Evolutionary conservation across 73 alveolate genomes (phyloP), one percentile per base, ranked within the genome.

Genomic region (Durusdinium trenchii): DNA sequence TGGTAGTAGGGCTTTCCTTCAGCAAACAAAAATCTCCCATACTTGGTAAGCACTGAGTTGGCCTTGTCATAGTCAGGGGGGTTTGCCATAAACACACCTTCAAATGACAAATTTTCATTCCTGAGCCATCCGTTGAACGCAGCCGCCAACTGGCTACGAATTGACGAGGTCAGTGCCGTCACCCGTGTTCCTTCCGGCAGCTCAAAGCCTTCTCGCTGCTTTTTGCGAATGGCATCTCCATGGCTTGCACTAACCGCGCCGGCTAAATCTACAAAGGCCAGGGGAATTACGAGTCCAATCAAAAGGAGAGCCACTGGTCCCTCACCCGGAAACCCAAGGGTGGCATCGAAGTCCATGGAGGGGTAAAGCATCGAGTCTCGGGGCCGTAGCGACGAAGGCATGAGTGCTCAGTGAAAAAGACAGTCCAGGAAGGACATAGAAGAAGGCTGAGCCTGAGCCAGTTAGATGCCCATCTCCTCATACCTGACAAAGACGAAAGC

Each of bases 311-410:
- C 2, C 16, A 26, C 0, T 0, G 93, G 93, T 4, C 93, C 93
- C 35, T 82, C 93, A 30, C 93, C 93, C 6, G 93, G 93, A 32
- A 12, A 82, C 2, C 93, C 93, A 82, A 82, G 93, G 32, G 93
- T 82, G 45, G 69, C 12, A 61, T 82, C 93, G 50, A 82, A 82
- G 7, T 82, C 93, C 93, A 50, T 1, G 6, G 71, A 50, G 36
- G 12, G 93, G 50, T 30, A 35, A 7, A 16, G 42, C 3, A 2
- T 7, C 18, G 3, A 35, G 73, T n/a, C 6, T 30, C 35, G 36
- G 2, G 6, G 18, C 73, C 50, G 50, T 9, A 26, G 79, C 6
- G 79, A 32, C 12, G 36, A 9, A 54, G 52, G 71, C 50, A 47
- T 30, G 50, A 10, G 67, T 32, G 12, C 32, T 23, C 3, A 9